Conservation (phyloP, 2,329 filamentous ascomycete species). For the Cladobotryum protrusum region DNA sequence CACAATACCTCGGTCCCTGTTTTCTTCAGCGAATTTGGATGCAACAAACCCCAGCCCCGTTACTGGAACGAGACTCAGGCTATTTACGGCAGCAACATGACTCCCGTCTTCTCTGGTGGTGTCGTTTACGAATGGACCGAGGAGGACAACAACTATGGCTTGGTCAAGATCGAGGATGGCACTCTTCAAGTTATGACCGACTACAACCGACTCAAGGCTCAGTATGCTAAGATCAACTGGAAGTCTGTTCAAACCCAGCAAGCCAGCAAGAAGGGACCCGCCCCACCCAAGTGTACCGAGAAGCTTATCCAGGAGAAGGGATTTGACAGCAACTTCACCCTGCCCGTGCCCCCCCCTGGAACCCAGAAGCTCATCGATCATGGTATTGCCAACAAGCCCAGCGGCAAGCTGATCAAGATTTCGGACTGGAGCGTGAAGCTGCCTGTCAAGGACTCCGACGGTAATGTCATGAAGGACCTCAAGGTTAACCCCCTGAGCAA, state of each 20-base stretch:
- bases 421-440: slow-evolving; percentile 53
- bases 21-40: slow-evolving; percentile 79
- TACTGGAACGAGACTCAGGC: slow-evolving; percentile 68
- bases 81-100: slow-evolving; percentile 69
- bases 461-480: slow-evolving; percentile 37
- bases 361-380: slow-evolving; percentile 68
- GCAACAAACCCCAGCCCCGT: slow-evolving; percentile 66
- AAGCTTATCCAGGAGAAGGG: slow-evolving; percentile 60
- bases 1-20: slow-evolving; percentile 60
- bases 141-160: slow-evolving; percentile 60
- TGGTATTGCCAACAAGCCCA: slow-evolving; percentile 60
- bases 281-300: slow-evolving; percentile 56
- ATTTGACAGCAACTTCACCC: slow-evolving; percentile 74
- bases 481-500: slow-evolving; percentile 41
- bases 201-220: slow-evolving; percentile 66
- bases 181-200: slow-evolving; percentile 55
- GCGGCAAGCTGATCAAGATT: slow-evolving; percentile 64
- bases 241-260: slow-evolving; percentile 58
- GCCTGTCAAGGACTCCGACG: slow-evolving; percentile 34
- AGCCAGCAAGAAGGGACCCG: slow-evolving; percentile 43
- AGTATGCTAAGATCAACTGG: slow-evolving; percentile 72
- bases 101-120: slow-evolving; percentile 61
- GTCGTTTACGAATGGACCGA: slow-evolving; percentile 77
- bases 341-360: slow-evolving; percentile 63
- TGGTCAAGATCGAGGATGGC: slow-evolving; percentile 56